Percentiles rank a stretch among this genome's conserved stretches.
phyloP scores from a whole-genome alignment of 1,284 basidiomycete genomes.

The Dichomitus squalens region DNA sequence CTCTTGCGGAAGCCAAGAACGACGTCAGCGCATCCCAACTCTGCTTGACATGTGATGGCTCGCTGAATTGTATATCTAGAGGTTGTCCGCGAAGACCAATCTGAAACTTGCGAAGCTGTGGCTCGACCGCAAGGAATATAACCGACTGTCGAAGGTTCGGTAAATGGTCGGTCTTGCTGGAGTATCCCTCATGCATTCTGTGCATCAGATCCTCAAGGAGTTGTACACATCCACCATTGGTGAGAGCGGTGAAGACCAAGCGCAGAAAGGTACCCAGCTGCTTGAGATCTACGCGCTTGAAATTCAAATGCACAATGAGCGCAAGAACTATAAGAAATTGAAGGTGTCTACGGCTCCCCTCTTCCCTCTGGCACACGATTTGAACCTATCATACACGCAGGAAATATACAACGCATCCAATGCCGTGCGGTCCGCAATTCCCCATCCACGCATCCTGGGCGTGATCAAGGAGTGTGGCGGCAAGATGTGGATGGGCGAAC shows the following conservation, averaged over 20 bases:
- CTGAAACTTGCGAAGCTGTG: constrained; percentile 97
- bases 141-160: constrained; percentile 73
- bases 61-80: constrained; percentile 47
- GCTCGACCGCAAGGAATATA: constrained; percentile 94
- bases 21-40: constrained; percentile 61
- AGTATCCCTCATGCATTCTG: neutral
- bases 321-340: constrained; percentile 92
- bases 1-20: constrained; percentile 92
- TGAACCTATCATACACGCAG: constrained; percentile 42
- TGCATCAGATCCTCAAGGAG: constrained; percentile 67
- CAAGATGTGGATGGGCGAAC: constrained; percentile 99
- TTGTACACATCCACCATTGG: constrained; percentile 68
- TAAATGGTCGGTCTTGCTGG: too few relatives aligned
- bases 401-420: constrained; percentile 97
- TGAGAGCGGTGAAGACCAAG: constrained; percentile 80
- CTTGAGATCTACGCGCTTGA: constrained; percentile 99
- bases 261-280: constrained; percentile 87
- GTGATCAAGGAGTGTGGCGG: constrained; percentile 99
- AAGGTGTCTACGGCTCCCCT: constrained; percentile 55
- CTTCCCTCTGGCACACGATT: constrained; percentile 3
- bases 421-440: constrained; percentile 93
- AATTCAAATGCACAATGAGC: constrained; percentile 99
- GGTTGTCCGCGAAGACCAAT: constrained; percentile 94
- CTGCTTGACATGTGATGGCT: neutral
- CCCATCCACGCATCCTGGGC: constrained; percentile 98